Percentiles rank a stretch among this genome's conserved stretches.
Conservation (phyloP, 352 stramenopile genomes). For the Blastocystis sp. region DNA sequence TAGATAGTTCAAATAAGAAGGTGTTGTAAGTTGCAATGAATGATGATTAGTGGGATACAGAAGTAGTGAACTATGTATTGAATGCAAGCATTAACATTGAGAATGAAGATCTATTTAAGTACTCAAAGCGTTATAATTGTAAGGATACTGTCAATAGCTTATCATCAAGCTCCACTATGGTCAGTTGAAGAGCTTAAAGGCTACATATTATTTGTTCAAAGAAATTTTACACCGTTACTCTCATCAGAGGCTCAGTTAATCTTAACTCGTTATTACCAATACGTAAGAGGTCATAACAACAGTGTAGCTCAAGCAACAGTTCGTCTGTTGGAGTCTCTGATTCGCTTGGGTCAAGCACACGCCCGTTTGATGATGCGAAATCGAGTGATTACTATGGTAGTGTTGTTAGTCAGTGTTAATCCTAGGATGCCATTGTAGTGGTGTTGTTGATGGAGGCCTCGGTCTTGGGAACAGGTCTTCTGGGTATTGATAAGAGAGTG, state of each 20-base stretch:
- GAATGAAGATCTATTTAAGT: constrained; percentile 58
- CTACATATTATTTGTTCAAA: constrained; percentile 76
- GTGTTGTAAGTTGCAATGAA: neutral
- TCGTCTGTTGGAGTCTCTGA: constrained; percentile 66
- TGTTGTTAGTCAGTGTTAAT: neutral
- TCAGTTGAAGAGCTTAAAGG: constrained; percentile 74
- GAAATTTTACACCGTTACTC: neutral
- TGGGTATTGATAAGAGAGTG: neutral
- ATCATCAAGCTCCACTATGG: constrained; percentile 66
- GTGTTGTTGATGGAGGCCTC: constrained; percentile 60
- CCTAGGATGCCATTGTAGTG: constrained; percentile 22
- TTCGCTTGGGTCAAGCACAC: constrained; percentile 66
- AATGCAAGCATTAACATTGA: constrained; percentile 65
- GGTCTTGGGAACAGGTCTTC: constrained; percentile 38
- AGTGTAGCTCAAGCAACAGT: constrained; percentile 65
- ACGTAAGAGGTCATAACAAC: constrained; percentile 63
- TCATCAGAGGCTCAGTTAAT: constrained; percentile 12
- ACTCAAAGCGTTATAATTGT: constrained; percentile 32
- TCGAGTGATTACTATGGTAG: constrained; percentile 30
- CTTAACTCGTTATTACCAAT: constrained; percentile 55
- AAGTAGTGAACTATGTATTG: constrained; percentile 75
- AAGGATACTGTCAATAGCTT: neutral
- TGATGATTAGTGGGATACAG: constrained; percentile 71
- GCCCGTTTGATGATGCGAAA: constrained; percentile 65
- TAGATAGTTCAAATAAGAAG: constrained; percentile 68